Evolutionary conservation across 306 rosid genomes (phyloP).

Genomic region (Boehmeria nivea): DNA sequence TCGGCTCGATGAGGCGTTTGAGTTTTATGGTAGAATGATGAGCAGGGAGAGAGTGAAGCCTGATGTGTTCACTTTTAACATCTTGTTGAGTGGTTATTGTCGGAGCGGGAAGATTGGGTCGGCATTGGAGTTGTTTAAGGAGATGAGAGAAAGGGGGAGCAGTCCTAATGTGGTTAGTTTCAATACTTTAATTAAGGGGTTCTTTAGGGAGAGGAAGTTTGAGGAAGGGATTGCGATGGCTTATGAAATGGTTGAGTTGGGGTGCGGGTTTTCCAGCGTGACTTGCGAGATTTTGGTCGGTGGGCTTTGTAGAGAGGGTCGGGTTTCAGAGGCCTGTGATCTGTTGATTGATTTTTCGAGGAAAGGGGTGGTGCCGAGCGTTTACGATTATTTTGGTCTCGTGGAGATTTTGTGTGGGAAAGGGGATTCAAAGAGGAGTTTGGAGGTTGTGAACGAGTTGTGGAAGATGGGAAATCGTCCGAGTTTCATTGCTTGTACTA

Average conservation of each 20-base stretch:
- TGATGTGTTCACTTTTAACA: constrained; percentile 72
- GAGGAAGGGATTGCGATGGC: constrained; percentile 76
- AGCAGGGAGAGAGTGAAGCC: constrained; percentile 49
- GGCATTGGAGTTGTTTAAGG: constrained; percentile 69
- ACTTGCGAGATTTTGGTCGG: constrained; percentile 75
- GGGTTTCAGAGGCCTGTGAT: constrained; percentile 40
- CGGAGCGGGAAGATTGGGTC: constrained; percentile 43
- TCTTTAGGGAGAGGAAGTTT: constrained; percentile 58
- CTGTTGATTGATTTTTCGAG: constrained; percentile 49
- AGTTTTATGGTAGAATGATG: constrained; percentile 46
- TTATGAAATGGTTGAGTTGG: constrained; percentile 66
- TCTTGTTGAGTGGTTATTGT: constrained; percentile 73
- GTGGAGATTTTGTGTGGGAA: constrained; percentile 47
- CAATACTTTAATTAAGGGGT: constrained; percentile 75
- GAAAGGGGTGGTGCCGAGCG: constrained; percentile 50
- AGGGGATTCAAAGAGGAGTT: constrained; percentile 38
- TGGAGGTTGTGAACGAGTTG: constrained; percentile 54
- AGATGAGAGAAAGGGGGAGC: constrained; percentile 71
- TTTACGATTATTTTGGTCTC: constrained; percentile 59
- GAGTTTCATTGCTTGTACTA: constrained; percentile 54
- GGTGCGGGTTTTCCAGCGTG: constrained; percentile 47
- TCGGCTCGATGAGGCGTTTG: constrained; percentile 37
- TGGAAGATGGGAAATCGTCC: constrained; percentile 61
- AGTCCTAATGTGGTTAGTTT: constrained; percentile 85
- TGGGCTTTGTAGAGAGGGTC: constrained; percentile 61